Base-by-base conservation (phyloP, 768 basidiomycete species). In the Agrocybe praecox region DNA sequence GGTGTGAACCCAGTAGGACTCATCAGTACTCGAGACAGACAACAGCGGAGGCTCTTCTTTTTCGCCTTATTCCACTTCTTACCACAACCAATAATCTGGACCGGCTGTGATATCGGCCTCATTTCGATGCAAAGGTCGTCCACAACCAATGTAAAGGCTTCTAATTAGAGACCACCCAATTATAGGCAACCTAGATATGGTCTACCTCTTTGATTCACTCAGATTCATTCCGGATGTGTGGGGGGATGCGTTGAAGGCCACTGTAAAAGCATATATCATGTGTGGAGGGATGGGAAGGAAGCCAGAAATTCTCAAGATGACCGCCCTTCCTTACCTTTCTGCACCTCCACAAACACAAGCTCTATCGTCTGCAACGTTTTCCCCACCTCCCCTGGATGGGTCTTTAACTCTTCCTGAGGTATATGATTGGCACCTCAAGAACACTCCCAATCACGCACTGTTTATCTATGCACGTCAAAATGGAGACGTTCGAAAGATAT, bases 371-470 rank as follows among this genome's bases (percentile, higher is more conserved):
- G 33, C 14, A 23, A 57, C 55, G 2, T 58, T 58, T 45, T 12
- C 14, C 11, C 57, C 52, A 2, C 57, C 57, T 32, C 57, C 57
- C 32, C 34, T 58, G 24, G 52, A 58, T 23, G 57, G 57, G 4
- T 53, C 57, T 0, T 24, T 58, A 3, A 53, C 57, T 10, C 32
- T 58, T 18, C 45, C 57, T 48, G 52, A 58, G 34, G 48, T 58
- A 32, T 58, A 58, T 26, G 57, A 58, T 19, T 58, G 51, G 46
- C 52, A 58, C 23, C 22, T 29, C 1, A n/a, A 48, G 5, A 40
- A 58, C 22, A 53, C 36, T 3, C 36, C 57, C 2, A 14, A 19
- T 44, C 36, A 40, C 36, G 6, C 36, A 14, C 36, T 40, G n/a
- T 40, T 40, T 40, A 40, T 40, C 4, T 40, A 40, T n/a, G 36